Evolutionary conservation across 2,329 filamentous ascomycete genomes (phyloP), one percentile per base, ranked within the genome.

Genomic region (Amesomyces nigricolor): DNA sequence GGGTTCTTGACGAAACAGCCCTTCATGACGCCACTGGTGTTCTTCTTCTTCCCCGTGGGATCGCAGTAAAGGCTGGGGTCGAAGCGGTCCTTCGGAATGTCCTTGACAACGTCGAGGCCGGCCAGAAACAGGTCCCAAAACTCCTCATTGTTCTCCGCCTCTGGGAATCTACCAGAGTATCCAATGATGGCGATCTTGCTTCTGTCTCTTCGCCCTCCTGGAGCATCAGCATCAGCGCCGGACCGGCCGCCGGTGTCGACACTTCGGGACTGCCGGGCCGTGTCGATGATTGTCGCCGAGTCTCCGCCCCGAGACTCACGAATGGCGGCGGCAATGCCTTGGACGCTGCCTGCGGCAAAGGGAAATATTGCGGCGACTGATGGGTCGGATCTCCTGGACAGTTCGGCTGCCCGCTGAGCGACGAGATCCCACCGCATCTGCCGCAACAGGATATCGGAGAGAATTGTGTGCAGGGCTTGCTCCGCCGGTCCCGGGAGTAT

Each of bases 1-100:
- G 87, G 86, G 45, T 88, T 77, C 37, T 89, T 79, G 51, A 89
- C 70, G 58, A 71, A 91, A 70, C 85, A 88, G 7, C 87, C 87
- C 58, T 82, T 88, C 10, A 82, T 32, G 2, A 50, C 47, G 8
- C 14, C 22, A 47, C 49, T 60, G 5, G 55, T 57, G 47, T 60
- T 59, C 38, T 45, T 47, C 2, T 19, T 14, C 29, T 35, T 47
- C 1, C 52, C 56, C 1, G 52, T 47, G 1, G 52, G 30, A 29
- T 58, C 56, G 58, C 78, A 83, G 64, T 89, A 85, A 9, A 79
- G 78, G 49, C 85, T 74, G 11, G 82, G 77, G 59, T 88, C 82
- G 70, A 88, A 89, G 0, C 86, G 78, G 58, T 88, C 82, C 9
- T 77, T 66, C 0, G 85, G 85, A 17, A 86, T 74, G 54, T 77